Evolutionary conservation across 2,329 filamentous ascomycete genomes (phyloP).

Genomic region (Diatrype stigma): DNA sequence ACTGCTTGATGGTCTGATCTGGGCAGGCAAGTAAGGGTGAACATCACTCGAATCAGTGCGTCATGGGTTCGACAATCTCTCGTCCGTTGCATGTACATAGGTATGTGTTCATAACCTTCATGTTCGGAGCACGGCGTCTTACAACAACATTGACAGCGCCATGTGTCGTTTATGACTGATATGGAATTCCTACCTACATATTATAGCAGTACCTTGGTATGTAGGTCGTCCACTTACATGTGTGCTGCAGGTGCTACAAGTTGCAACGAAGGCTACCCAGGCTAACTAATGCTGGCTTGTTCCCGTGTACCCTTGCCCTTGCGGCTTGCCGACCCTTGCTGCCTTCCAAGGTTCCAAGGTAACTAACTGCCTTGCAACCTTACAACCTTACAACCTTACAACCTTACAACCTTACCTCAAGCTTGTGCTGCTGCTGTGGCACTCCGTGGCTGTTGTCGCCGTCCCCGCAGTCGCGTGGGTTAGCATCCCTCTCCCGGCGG

Average conservation of each 20-base stretch:
- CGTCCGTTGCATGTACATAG: neutral
- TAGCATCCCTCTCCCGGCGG: neutral
- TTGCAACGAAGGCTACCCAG: neutral
- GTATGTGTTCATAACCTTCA: too few relatives aligned
- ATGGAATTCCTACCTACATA: neutral
- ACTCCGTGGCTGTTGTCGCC: neutral
- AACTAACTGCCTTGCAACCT: too few relatives aligned
- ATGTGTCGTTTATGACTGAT: neutral
- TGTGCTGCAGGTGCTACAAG: neutral
- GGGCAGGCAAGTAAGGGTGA: too few relatives aligned
- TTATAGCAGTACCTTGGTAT: too few relatives aligned
- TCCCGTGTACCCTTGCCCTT: too few relatives aligned
- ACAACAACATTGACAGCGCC: neutral
- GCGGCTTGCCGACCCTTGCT: neutral
- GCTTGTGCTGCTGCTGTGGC: neutral
- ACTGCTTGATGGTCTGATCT: too few relatives aligned
- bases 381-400: neutral
- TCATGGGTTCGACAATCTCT: too few relatives aligned
- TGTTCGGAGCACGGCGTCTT: neutral
- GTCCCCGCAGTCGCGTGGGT: neutral
- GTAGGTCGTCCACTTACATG: too few relatives aligned
- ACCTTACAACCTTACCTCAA: too few relatives aligned
- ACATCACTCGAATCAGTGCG: too few relatives aligned
- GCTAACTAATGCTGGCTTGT: neutral
- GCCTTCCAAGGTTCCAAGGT: too few relatives aligned